Evolutionary conservation across 441 rosid genomes (phyloP).

Genomic region (Croton laevigatus): DNA sequence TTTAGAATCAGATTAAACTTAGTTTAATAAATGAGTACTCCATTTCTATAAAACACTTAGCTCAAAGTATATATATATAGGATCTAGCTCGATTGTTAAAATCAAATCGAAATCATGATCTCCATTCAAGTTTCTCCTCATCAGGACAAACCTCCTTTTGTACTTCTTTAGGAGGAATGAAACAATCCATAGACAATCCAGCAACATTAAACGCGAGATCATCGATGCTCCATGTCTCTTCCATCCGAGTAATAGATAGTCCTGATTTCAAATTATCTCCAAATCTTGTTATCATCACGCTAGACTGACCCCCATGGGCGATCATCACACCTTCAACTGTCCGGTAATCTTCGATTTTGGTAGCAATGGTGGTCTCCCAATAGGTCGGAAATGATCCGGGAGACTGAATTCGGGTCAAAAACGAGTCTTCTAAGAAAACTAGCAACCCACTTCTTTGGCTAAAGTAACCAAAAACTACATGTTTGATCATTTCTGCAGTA

Average conservation of each 20-base stretch:
- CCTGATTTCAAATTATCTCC: slow-evolving; percentile 76
- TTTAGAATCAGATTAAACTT: too few species aligned
- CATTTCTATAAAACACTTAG: too few species aligned
- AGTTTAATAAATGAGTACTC: too few species aligned
- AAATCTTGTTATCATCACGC: slow-evolving; percentile 69
- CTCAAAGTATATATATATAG: not conserved
- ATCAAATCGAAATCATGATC: slow-evolving; percentile 18
- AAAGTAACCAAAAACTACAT: slow-evolving; percentile 75
- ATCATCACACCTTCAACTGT: slow-evolving; percentile 70
- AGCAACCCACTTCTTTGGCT: slow-evolving; percentile 86
- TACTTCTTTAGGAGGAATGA: slow-evolving; percentile 79
- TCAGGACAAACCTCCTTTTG: slow-evolving; percentile 40
- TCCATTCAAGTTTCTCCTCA: slow-evolving; percentile 38
- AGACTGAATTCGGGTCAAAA: slow-evolving; percentile 74
- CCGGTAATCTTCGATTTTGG: slow-evolving; percentile 65
- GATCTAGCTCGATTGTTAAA: not conserved
- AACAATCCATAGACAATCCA: slow-evolving; percentile 75
- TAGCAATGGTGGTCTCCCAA: slow-evolving; percentile 88
- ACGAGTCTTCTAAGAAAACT: slow-evolving; percentile 75
- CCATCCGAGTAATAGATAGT: slow-evolving; percentile 70
- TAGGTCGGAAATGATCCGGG: slow-evolving; percentile 78
- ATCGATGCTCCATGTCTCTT: slow-evolving; percentile 75
- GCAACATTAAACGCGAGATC: slow-evolving; percentile 81
- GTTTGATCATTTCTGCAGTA: slow-evolving; percentile 92
- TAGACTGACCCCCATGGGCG: slow-evolving; percentile 73